Conservation (phyloP, 306 rosid genomes). For the Calophaca sinica region DNA sequence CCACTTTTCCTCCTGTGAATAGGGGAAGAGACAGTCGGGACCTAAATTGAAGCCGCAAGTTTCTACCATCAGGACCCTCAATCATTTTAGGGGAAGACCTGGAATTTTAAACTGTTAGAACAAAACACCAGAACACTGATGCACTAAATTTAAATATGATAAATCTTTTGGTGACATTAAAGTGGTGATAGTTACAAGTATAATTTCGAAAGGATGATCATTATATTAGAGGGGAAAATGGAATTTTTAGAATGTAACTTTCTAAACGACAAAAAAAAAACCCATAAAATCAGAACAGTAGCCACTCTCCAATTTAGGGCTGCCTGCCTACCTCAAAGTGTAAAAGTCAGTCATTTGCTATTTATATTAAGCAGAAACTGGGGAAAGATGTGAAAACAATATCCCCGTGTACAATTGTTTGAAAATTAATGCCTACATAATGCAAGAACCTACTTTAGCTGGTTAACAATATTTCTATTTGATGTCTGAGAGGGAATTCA, state of each 20-base stretch:
- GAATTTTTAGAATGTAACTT: constrained; percentile 14
- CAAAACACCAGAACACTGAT: constrained; percentile 32
- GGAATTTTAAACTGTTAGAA: constrained; percentile 51
- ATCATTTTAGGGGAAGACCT: constrained; percentile 97
- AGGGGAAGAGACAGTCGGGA: constrained; percentile 94
- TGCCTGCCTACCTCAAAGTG: constrained; percentile 18
- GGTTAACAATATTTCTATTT: constrained; percentile 12
- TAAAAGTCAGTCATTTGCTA: neutral
- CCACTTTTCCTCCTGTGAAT: constrained; percentile 99
- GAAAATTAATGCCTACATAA: constrained; percentile 11
- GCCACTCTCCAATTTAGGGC: constrained; percentile 9
- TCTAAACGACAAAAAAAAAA: neutral
- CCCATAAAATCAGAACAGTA: constrained; percentile 1
- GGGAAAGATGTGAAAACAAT: neutral
- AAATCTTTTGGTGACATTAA: constrained; percentile 17
- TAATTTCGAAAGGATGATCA: constrained; percentile 8
- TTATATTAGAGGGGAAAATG: neutral
- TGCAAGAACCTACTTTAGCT: constrained; percentile 26
- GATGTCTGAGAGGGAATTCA: neutral
- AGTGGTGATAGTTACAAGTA: constrained; percentile 22
- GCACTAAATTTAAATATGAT: constrained; percentile 25
- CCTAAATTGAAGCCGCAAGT: constrained; percentile 82
- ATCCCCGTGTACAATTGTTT: neutral
- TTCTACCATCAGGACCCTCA: constrained; percentile 93
- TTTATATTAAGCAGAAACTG: constrained; percentile 11